Percentiles rank a stretch among this genome's conserved stretches.
phyloP scores from a whole-genome alignment of 192 early-diverging fungal genomes.

The Podila epicladia region DNA sequence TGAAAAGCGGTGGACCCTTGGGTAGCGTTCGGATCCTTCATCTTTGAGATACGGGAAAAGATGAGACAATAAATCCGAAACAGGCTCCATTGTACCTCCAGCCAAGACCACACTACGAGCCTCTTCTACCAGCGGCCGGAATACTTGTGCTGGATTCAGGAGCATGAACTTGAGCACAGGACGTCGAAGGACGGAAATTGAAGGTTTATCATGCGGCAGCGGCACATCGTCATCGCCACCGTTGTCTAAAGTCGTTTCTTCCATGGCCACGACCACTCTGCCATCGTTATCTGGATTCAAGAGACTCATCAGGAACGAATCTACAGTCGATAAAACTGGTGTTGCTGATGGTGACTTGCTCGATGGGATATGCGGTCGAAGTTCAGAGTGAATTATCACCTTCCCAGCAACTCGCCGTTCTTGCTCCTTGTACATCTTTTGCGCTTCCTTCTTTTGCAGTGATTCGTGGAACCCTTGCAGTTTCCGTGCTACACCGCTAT shows the following conservation, averaged over 20 bases:
- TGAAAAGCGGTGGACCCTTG: conserved; percentile 69
- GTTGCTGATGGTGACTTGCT: conserved; percentile 22
- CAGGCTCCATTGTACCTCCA: conserved; percentile 94
- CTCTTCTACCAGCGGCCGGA: conserved; percentile 80
- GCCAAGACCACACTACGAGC: conserved; percentile 86
- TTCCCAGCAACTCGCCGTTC: background rate
- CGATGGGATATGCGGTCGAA: background rate
- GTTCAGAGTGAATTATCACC: conserved; percentile 19
- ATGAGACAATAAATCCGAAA: conserved; percentile 53
- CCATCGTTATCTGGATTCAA: conserved; percentile 76
- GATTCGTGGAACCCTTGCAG: conserved; percentile 46
- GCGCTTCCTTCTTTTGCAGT: conserved; percentile 20
- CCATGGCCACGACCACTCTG: conserved; percentile 64
- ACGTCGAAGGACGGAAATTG: background rate
- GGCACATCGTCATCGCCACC: background rate
- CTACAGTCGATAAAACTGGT: conserved; percentile 54
- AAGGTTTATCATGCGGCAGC: too few species aligned
- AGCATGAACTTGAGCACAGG: conserved; percentile 82
- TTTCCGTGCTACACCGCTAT: conserved; percentile 76
- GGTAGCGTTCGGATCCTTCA: background rate
- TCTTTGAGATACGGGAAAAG: conserved; percentile 43
- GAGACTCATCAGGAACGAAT: conserved; percentile 65
- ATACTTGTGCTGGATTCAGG: conserved; percentile 84
- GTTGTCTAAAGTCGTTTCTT: background rate
- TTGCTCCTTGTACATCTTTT: conserved; percentile 35